Evolutionary conservation across 768 basidiomycete species (phyloP), one percentile per base, ranked within the genome.

Genomic region (Pleurotus sapidus): DNA sequence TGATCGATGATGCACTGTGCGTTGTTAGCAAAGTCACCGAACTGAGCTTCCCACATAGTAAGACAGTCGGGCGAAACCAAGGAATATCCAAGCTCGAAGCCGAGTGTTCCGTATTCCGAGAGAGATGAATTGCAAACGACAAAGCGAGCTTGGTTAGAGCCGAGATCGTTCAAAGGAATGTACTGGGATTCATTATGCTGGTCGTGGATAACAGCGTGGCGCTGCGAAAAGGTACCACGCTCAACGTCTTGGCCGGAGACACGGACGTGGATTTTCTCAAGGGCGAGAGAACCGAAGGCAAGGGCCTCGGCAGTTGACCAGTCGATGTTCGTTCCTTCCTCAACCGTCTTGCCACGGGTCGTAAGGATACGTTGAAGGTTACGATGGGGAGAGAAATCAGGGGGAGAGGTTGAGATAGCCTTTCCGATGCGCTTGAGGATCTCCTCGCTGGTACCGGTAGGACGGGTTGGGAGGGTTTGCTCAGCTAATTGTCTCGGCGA

Each of bases 291-390:
- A 58, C 96, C 97, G 66, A 98, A 92, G 0, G 97, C 97, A 55
- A 99, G 86, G 0, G 97, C 94, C 74, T 99, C 97, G 43, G 97
- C 96, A 18, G 96, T 99, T 2, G 96, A 90, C 94, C 95, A 98
- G 72, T 99, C 97, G 64, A 98, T 96, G 73, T 90, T 89, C 56
- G 70, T 78, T 49, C 95, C 97, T 59, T 98, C 95, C 64, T 93
- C 87, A 12, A 98, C 87, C 0, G 89, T 86, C 81, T 95, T 93
- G 18, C 93, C 95, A 57, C 97, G 89, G 9, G 82, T 86, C 45
- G 76, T 67, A 46, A 99, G 86, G 70, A 99, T 98, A 66, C 97
- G 89, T 2, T 91, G 91, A 53, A 98, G 88, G 74, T 98, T 98
- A 63, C 87, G 87, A 74, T 99, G 97, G 11, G 89, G 86, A 20